Conservation (phyloP, 2,329 filamentous ascomycete genomes). For the Leptosphaerulina australis region DNA sequence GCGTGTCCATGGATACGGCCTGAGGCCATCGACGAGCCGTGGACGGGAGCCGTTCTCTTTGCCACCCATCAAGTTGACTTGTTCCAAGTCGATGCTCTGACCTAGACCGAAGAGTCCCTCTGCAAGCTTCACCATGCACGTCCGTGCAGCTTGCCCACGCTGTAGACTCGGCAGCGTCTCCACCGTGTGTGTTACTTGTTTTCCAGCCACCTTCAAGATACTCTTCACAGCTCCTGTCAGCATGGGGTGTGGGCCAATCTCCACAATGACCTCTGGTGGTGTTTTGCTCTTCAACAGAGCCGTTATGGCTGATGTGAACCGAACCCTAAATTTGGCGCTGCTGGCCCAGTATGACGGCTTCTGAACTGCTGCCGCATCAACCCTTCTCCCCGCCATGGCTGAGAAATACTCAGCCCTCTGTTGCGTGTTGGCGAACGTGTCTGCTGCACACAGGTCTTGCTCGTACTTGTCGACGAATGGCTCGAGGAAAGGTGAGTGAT, state of each 20-base stretch:
- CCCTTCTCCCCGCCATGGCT: neutral
- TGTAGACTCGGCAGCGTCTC: neutral
- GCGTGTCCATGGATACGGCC: neutral
- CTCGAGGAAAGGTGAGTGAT: constrained; percentile 38
- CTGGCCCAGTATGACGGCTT: neutral
- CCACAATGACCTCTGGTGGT: neutral
- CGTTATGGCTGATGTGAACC: neutral
- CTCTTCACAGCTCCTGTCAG: neutral
- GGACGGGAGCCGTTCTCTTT: neutral
- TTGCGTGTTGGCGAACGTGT: neutral
- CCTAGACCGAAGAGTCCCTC: neutral
- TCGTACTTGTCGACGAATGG: constrained; percentile 3
- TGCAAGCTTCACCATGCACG: neutral
- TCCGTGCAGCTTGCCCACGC: neutral
- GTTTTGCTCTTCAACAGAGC: neutral
- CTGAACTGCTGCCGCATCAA: neutral
- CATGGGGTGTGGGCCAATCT: neutral
- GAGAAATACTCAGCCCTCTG: neutral
- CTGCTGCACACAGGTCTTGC: neutral
- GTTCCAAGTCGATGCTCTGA: neutral
- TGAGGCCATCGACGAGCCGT: neutral
- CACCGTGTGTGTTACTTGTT: neutral
- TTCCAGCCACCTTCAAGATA: neutral
- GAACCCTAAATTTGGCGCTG: neutral
- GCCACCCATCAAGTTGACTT: neutral